Evolutionary conservation across 2,329 filamentous ascomycete genomes (phyloP).

Genomic region (Thelonectria blattea): DNA sequence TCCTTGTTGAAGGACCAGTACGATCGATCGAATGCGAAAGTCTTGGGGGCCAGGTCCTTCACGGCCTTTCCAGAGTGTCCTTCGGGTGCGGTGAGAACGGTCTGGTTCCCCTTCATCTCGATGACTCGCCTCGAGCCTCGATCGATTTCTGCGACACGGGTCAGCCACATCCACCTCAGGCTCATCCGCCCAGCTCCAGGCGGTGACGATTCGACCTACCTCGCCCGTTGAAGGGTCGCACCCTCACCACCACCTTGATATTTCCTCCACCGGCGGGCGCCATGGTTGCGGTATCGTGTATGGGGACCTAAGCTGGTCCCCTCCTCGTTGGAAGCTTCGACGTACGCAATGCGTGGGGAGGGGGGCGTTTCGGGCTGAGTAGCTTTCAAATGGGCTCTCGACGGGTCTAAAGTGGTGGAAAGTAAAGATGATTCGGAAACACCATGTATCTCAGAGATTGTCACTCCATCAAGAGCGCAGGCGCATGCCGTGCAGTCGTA

Average conservation of each 20-base stretch:
- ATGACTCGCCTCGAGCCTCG: constrained; percentile 95
- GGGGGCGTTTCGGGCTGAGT: constrained; percentile 4
- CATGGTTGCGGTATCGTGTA: constrained; percentile 42
- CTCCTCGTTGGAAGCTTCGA: constrained; percentile 34
- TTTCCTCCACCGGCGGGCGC: constrained; percentile 79
- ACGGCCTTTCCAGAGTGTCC: constrained; percentile 66
- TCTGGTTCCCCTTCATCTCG: constrained; percentile 94
- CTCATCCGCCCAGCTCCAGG: not conserved
- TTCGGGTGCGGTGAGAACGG: constrained; percentile 77
- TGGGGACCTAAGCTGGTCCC: constrained; percentile 47
- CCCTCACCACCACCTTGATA: constrained; percentile 99
- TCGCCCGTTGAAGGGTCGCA: constrained; percentile 94
- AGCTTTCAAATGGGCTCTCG: constrained; percentile 20
- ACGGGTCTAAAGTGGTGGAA: constrained; percentile 10
- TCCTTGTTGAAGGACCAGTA: constrained; percentile 96
- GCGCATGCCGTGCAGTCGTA: constrained; percentile 32
- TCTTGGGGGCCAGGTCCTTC: constrained; percentile 77
- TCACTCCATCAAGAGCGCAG: constrained; percentile 31
- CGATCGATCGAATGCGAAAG: constrained; percentile 94
- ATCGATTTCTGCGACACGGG: constrained; percentile 72
- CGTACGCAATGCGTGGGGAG: constrained; percentile 39
- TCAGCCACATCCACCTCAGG: constrained; percentile 30
- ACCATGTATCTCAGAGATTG: constrained; percentile 25
- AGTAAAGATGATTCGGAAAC: constrained; percentile 14
- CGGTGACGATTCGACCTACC: constrained; percentile 57